Evolutionary conservation across 352 stramenopile species (phyloP).

Genomic region (Phytopythium litorale): DNA sequence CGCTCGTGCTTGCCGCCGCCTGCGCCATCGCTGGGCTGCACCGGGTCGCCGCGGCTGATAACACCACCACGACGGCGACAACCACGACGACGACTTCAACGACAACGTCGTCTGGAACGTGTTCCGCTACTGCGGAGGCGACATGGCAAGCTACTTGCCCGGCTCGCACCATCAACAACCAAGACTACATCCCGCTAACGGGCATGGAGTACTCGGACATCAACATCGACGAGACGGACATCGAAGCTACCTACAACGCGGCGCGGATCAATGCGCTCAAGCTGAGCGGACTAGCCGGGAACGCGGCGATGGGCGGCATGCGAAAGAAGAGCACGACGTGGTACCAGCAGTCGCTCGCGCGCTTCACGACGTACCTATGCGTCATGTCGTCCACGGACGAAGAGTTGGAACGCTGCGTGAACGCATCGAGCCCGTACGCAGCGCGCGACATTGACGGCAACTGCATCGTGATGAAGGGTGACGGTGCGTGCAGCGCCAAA

Average conservation of each 20-base stretch:
- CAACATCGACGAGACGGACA: slow-evolving; percentile 54
- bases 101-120: slow-evolving; percentile 27
- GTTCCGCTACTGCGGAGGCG: slow-evolving; percentile 41
- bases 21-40: neutral
- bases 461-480: slow-evolving; percentile 49
- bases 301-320: slow-evolving; percentile 64
- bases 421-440: slow-evolving; percentile 34
- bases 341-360: slow-evolving; percentile 65
- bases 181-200: slow-evolving; percentile 51
- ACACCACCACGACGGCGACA: neutral
- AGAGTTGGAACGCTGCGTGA: slow-evolving; percentile 61
- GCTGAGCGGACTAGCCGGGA: slow-evolving; percentile 48
- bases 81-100: neutral
- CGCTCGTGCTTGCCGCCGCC: neutral
- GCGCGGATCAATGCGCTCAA: slow-evolving; percentile 69
- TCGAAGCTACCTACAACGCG: slow-evolving; percentile 58
- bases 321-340: slow-evolving; percentile 61
- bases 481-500: slow-evolving; percentile 47
- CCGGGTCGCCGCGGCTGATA: neutral
- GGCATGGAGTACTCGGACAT: slow-evolving; percentile 51
- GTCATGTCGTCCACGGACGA: slow-evolving; percentile 36
- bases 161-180: slow-evolving; percentile 43
- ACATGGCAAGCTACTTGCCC: slow-evolving; percentile 61
- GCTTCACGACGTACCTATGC: slow-evolving; percentile 72
- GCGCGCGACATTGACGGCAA: slow-evolving; percentile 45